Conservation (phyloP, 108 stramenopile species). For the Nannochloropsis granulata region DNA sequence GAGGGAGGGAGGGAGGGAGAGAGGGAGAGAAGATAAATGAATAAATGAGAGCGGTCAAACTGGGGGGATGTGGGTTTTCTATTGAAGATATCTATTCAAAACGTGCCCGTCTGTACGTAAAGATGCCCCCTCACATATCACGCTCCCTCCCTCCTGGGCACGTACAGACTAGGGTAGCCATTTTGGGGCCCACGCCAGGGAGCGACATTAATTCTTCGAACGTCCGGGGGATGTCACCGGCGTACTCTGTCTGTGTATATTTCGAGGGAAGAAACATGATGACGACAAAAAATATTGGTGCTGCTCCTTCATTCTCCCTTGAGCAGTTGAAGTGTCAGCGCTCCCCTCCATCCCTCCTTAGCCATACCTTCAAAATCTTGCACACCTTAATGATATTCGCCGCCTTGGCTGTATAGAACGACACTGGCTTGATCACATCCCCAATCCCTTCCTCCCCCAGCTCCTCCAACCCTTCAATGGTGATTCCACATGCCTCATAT, state of each 20-base stretch:
- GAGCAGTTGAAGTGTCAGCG: no score
- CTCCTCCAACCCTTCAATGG: not conserved
- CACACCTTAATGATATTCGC: not conserved
- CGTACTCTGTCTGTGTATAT: not conserved
- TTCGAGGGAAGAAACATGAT: not conserved
- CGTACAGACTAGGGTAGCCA: not conserved
- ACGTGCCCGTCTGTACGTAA: no score
- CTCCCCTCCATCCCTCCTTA: no score
- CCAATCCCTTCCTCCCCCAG: not conserved
- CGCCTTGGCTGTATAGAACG: not conserved
- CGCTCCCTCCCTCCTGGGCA: not conserved
- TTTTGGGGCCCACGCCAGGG: slow-evolving; percentile 26
- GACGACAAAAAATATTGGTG: not conserved
- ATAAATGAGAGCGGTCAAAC: no score
- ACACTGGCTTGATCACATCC: not conserved
- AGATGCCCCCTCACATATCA: no score
- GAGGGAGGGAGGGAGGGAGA: no score
- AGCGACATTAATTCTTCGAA: slow-evolving; percentile 6
- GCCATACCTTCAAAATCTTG: not conserved
- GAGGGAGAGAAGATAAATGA: no score
- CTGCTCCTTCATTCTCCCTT: no score
- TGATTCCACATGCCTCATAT: not conserved
- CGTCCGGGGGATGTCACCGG: not conserved
- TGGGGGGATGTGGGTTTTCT: no score
- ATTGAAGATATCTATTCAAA: no score